A percentile compares a stretch with the other conserved stretches of the same genome.
Evolutionary conservation across 768 basidiomycete genomes (phyloP).

Genomic region (Trametes cinnabarina): DNA sequence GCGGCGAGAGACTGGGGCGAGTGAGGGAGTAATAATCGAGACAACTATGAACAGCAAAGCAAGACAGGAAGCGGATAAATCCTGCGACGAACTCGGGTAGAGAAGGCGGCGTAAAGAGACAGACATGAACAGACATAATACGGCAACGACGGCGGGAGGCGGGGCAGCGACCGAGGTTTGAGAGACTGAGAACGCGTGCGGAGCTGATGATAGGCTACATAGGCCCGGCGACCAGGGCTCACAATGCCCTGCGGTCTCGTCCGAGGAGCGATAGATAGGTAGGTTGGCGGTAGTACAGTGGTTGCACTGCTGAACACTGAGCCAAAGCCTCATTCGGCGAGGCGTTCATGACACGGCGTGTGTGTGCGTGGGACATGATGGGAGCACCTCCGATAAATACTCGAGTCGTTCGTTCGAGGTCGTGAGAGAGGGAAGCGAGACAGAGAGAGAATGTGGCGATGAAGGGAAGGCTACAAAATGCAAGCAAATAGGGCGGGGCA

Average conservation of each 20-base stretch:
- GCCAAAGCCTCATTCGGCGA: background rate
- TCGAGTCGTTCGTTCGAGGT: background rate
- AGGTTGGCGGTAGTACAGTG: background rate
- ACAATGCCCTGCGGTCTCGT: background rate
- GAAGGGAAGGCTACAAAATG: constrained; percentile 17
- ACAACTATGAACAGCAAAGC: constrained; percentile 19
- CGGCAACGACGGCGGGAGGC: background rate
- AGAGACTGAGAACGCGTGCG: background rate
- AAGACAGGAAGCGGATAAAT: constrained; percentile 9
- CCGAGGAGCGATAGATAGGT: constrained; percentile 7
- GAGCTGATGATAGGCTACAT: background rate
- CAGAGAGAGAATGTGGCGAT: background rate
- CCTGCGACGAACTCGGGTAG: background rate
- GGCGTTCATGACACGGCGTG: constrained; percentile 16
- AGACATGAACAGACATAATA: background rate
- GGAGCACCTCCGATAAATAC: constrained; percentile 11
- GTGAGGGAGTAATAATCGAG: background rate
- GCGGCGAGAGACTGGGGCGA: background rate
- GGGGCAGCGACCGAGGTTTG: background rate
- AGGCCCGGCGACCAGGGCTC: background rate
- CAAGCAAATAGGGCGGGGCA: constrained; percentile 9
- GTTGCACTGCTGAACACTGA: background rate
- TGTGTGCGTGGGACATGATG: constrained; percentile 10
- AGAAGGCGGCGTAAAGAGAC: background rate
- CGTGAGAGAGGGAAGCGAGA: background rate